Evolutionary conservation across 2,329 filamentous ascomycete species (phyloP).

Genomic region (Ceratocystis harringtonii): DNA sequence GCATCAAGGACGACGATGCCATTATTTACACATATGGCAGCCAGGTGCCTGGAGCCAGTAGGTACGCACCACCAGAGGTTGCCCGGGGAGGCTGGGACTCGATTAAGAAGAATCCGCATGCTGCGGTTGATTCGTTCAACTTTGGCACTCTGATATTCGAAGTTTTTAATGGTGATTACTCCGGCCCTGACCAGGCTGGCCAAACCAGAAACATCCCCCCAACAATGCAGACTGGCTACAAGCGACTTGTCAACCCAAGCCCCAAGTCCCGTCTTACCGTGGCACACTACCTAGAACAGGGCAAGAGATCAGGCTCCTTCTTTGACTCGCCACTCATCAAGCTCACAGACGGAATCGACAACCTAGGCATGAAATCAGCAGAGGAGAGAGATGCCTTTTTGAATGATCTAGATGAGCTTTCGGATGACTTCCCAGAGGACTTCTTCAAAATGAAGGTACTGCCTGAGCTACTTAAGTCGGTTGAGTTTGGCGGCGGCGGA

Average conservation of each 20-base stretch:
- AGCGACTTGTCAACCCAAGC: slow-evolving; percentile 72
- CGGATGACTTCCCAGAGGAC: slow-evolving; percentile 91
- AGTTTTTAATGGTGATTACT: slow-evolving; percentile 76
- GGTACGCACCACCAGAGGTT: slow-evolving; percentile 79
- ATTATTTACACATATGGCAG: slow-evolving; percentile 88
- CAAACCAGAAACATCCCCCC: slow-evolving; percentile 77
- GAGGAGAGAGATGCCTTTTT: slow-evolving; percentile 74
- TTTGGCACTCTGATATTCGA: slow-evolving; percentile 77
- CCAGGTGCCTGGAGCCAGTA: slow-evolving; percentile 66
- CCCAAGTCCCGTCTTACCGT: slow-evolving; percentile 79
- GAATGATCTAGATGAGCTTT: slow-evolving; percentile 64
- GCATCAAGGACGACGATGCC: slow-evolving; percentile 88
- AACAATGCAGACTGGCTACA: slow-evolving; percentile 82
- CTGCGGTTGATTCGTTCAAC: slow-evolving; percentile 75
- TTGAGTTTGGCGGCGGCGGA: slow-evolving; percentile 94
- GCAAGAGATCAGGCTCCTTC: slow-evolving; percentile 65
- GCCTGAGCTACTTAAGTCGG: slow-evolving; percentile 89
- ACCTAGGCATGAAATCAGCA: slow-evolving; percentile 73
- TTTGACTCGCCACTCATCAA: slow-evolving; percentile 90
- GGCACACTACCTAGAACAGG: slow-evolving; percentile 78
- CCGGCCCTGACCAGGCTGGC: slow-evolving; percentile 60
- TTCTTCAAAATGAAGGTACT: slow-evolving; percentile 97
- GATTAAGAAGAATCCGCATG: slow-evolving; percentile 67
- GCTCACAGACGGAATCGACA: slow-evolving; percentile 83
- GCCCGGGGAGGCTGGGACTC: slow-evolving; percentile 78